Base-by-base conservation (phyloP, 345 rosid species). In the Eucalyptus pauciflora region DNA sequence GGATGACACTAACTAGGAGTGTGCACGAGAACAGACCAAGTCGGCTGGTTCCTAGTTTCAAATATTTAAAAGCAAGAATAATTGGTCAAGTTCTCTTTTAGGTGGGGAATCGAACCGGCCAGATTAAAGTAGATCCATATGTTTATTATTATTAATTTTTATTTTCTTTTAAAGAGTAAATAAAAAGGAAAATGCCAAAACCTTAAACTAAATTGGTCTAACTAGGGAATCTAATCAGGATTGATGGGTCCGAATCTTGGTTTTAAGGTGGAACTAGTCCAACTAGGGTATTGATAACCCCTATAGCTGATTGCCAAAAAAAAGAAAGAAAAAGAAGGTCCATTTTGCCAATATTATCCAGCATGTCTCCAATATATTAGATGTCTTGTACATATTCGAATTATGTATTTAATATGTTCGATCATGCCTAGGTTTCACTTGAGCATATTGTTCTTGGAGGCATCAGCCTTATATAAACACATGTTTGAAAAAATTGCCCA, bases 101-200 rank as follows among this genome's bases (percentile, higher is more conserved):
- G 64, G 29, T 25, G 29, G 6, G 64, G 64, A 25, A 58, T 1
- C 6, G 6, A 58, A 2, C 6, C 1, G 6, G 13, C n/a, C 3
- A 0, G 0, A 58, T 11, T 24, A 25, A 25, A 24, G 3, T 1
- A 1, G n/a, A 58, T 5, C 64, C 5, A 58, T 25, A 58, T 25
- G n/a, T 25, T 58, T 58, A 24, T 25, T 58, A 18, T 52, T 52
- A 50, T 50, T 50, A 13, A 50, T 13, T 50, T 10, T 58, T 24
- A 4, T 20, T 58, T 58, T 58, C n/a, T 10, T 25, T 58, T 25
- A 58, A 58, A 58, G 29, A 58, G 64, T 58, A 58, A 2, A 24
- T 10, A 58, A 5, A 5, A 58, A 11, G n/a, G 64, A 58, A 58
- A 58, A 24, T 58, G n/a, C 14, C 64, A 58, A 25, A 58, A 25